These are phyloP conservation scores for Rhypophila decipiens DNA, from an alignment of 495 filamentous ascomycete genomes.

Conservation along the genomic window DNA sequence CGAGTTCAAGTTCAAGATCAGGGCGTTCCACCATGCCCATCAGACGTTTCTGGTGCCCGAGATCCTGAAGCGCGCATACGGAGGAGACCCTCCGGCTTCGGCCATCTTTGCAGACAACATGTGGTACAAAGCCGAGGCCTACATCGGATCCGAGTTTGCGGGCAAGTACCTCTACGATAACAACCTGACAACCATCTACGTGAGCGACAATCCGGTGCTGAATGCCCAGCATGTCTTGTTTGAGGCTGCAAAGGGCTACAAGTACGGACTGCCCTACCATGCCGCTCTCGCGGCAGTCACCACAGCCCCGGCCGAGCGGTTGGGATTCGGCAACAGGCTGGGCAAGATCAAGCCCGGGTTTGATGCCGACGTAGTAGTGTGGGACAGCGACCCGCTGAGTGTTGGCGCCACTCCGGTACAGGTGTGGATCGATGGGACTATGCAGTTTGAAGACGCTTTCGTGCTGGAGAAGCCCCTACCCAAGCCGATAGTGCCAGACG, in stretches of 20 bases:
- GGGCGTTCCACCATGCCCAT: slow-evolving; percentile 61
- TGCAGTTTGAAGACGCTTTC: slow-evolving; percentile 40
- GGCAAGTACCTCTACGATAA: slow-evolving; percentile 56
- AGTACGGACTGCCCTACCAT: slow-evolving; percentile 55
- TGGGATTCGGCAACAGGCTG: slow-evolving; percentile 52
- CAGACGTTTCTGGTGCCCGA: slow-evolving; percentile 56
- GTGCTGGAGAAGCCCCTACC: slow-evolving; percentile 33
- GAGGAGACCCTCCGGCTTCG: slow-evolving; percentile 37
- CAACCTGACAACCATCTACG: slow-evolving; percentile 46
- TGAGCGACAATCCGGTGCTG: slow-evolving; percentile 45
- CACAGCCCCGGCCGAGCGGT: slow-evolving; percentile 51
- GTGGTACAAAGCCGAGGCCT: slow-evolving; percentile 60
- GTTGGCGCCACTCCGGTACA: slow-evolving; percentile 55
- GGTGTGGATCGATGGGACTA: slow-evolving; percentile 59
- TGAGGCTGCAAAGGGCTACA: slow-evolving; percentile 56
- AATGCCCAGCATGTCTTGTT: slow-evolving; percentile 47
- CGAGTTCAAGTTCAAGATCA: slow-evolving; percentile 56
- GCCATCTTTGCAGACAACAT: slow-evolving; percentile 56
- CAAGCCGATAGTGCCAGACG: slow-evolving; percentile 18
- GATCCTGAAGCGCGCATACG: slow-evolving; percentile 46
- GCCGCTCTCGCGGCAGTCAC: slow-evolving; percentile 56
- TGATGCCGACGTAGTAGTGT: slow-evolving; percentile 61
- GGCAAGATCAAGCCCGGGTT: slow-evolving; percentile 57
- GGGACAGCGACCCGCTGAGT: slow-evolving; percentile 58
- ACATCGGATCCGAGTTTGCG: slow-evolving; percentile 51